These are phyloP conservation scores for Stevia rebaudiana DNA, from an alignment of 140 eudicot species.

Conservation along the genomic window DNA sequence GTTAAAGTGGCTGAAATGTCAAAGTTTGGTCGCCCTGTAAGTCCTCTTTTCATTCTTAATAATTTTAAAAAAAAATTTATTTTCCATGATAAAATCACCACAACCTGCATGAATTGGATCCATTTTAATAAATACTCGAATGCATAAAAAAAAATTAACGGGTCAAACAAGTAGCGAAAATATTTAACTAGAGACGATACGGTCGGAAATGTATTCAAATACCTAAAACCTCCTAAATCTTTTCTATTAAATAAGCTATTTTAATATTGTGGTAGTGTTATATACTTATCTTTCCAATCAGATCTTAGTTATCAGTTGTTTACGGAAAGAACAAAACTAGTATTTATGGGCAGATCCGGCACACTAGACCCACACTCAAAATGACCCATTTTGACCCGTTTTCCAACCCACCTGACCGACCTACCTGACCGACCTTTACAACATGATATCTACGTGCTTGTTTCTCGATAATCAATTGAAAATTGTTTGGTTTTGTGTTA, in stretches of 20 bases:
- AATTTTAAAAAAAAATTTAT: background rate
- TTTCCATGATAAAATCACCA: slow-evolving; percentile 3
- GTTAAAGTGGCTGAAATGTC: slow-evolving; percentile 70
- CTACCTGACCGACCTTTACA: too few relatives aligned
- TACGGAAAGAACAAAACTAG: background rate
- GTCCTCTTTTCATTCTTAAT: too few relatives aligned
- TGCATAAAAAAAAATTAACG: background rate
- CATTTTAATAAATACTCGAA: background rate
- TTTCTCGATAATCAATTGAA: background rate
- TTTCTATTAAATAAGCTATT: background rate
- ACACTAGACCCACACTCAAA: background rate
- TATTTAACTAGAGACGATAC: background rate
- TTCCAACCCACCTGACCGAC: background rate
- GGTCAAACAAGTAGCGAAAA: background rate
- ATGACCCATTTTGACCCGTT: background rate
- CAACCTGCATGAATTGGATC: too few relatives aligned
- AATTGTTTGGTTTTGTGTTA: slow-evolving; percentile 11
- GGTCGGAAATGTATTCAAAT: background rate
- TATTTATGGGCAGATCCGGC: background rate
- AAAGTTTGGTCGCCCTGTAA: slow-evolving; percentile 87
- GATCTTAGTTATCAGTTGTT: background rate
- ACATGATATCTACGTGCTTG: background rate
- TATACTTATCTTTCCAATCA: background rate
- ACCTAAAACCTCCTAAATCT: background rate
- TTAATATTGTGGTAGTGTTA: background rate